A percentile compares a stretch with the other conserved stretches of the same genome.
These are phyloP conservation scores for Wallacemonas collosoma DNA, from an alignment of 208 protist genomes.

Conservation along the genomic window DNA sequence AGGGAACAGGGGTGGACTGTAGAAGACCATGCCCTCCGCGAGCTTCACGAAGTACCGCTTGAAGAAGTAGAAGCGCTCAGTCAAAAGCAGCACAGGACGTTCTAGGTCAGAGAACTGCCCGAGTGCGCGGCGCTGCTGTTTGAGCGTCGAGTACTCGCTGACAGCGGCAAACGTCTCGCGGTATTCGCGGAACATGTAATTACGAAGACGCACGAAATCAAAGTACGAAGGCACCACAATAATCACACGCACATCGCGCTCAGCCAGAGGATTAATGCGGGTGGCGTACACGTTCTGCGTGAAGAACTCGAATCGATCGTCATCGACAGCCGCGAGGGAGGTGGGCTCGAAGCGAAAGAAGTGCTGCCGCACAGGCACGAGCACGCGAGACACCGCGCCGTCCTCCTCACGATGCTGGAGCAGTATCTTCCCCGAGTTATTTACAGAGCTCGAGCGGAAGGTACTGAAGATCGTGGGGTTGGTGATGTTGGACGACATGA, in stretches of 20 bases:
- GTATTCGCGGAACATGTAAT: slow-evolving; percentile 93
- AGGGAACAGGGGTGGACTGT: slow-evolving; percentile 92
- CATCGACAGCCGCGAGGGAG: slow-evolving; percentile 56
- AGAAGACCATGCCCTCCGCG: slow-evolving; percentile 94
- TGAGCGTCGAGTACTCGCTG: slow-evolving; percentile 92
- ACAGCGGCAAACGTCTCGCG: slow-evolving; percentile 85
- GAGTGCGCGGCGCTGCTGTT: slow-evolving; percentile 77
- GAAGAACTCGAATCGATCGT: slow-evolving; percentile 94
- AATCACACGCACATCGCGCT: slow-evolving; percentile 80
- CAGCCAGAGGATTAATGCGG: slow-evolving; percentile 68
- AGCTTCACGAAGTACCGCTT: slow-evolving; percentile 93
- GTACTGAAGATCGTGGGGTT: slow-evolving; percentile 90
- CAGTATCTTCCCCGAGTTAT: slow-evolving; percentile 75
- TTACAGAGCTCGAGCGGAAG: slow-evolving; percentile 71
- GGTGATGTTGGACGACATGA: slow-evolving; percentile 79
- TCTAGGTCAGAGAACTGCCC: slow-evolving; percentile 87
- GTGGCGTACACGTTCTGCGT: slow-evolving; percentile 79
- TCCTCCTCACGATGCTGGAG: slow-evolving; percentile 56
- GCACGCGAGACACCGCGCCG: slow-evolving; percentile 58
- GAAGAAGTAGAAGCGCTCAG: slow-evolving; percentile 98
- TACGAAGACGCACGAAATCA: slow-evolving; percentile 96
- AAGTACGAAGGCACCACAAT: slow-evolving; percentile 96
- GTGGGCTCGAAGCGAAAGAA: slow-evolving; percentile 88
- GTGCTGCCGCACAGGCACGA: slow-evolving; percentile 86
- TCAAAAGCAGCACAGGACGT: slow-evolving; percentile 91